Base-by-base conservation (phyloP, 108 stramenopile genomes). In the Stephanodiscus minutulus region DNA sequence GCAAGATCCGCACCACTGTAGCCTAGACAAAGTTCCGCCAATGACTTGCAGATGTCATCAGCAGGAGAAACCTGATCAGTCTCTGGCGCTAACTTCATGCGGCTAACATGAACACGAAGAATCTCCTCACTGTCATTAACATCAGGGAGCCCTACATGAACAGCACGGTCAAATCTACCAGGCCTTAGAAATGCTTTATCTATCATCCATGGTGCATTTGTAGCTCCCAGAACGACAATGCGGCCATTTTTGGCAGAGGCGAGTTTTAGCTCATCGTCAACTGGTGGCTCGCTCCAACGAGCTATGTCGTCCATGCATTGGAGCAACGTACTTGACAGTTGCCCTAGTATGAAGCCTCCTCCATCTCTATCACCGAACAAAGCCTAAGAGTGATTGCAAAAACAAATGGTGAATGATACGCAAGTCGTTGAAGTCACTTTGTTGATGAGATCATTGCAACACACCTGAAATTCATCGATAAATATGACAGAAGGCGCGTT, bases 1-100 rank as follows among this genome's bases (percentile, higher is more conserved):
- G 85, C 89, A 49, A 94, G 77, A 82, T 94, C 93, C 27, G 93
- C 93, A 20, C 93, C 93, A 71, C 93, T 94, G 53, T 87, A 91
- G n/a, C 93, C 89, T 41, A 75, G 46, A 10, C 86, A 84, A 18
- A 64, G 22, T 29, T 76, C 44, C 50, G 90, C 85, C 61, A 93
- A 53, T 4, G 62, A 25, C 62, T 76, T 70, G 70, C 88, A 86
- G 8, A 89, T 60, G 46, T 59, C 43, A 29, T 72, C 70, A 10
- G 71, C 57, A 56, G 64, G 44, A 33, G 64, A 67, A 37, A 28
- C 6, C 28, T 24, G 35, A 47, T 41, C 68, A 24, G 63, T 66
- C 6, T 28, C 13, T 53, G 63, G 56, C 31, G 60, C 66, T 18
- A 81, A 20, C 72, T 77, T 82, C 93, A 94, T 94, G 25, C 52